A percentile compares a stretch with the other conserved stretches of the same genome.
Evolutionary conservation across 2,329 filamentous ascomycete species (phyloP).

Genomic region (Xylariaceae sp.): DNA sequence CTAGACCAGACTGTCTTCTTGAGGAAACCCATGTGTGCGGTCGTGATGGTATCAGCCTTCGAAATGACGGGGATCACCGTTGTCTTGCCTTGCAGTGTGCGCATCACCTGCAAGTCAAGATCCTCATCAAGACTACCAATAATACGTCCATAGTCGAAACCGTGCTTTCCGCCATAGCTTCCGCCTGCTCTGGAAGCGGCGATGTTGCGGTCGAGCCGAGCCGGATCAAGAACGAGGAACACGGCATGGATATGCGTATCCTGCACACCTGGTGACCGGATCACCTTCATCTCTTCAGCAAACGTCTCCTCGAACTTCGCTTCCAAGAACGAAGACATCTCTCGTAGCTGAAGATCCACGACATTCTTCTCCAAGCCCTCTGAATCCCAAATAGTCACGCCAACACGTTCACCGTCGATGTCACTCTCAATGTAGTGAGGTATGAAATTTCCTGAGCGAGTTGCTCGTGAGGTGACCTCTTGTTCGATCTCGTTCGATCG

Average conservation of each 20-base stretch:
- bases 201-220: slow-evolving; percentile 77
- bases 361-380: slow-evolving; percentile 91
- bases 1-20: slow-evolving; percentile 89
- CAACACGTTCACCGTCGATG: slow-evolving; percentile 85
- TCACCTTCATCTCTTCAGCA: slow-evolving; percentile 93
- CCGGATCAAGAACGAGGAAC: slow-evolving; percentile 85
- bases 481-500: slow-evolving; percentile 44
- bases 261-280: slow-evolving; percentile 84
- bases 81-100: slow-evolving; percentile 84
- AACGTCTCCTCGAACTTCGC: slow-evolving; percentile 99
- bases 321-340: slow-evolving; percentile 88
- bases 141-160: slow-evolving; percentile 44
- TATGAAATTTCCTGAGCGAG: slow-evolving; percentile 66
- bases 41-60: slow-evolving; percentile 96
- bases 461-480: slow-evolving; percentile 50
- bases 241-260: slow-evolving; percentile 97
- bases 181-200: slow-evolving; percentile 55
- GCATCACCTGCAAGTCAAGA: slow-evolving; percentile 84
- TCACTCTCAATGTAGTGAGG: slow-evolving; percentile 92
- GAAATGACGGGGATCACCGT: slow-evolving; percentile 92
- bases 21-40: slow-evolving; percentile 84
- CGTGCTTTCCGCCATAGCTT: slow-evolving; percentile 43
- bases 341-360: slow-evolving; percentile 87
- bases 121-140: slow-evolving; percentile 76
- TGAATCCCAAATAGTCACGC: slow-evolving; percentile 94